These are phyloP conservation scores for Candida oleophila DNA, from an alignment of 805 yeast genomes.

Conservation along the genomic window DNA sequence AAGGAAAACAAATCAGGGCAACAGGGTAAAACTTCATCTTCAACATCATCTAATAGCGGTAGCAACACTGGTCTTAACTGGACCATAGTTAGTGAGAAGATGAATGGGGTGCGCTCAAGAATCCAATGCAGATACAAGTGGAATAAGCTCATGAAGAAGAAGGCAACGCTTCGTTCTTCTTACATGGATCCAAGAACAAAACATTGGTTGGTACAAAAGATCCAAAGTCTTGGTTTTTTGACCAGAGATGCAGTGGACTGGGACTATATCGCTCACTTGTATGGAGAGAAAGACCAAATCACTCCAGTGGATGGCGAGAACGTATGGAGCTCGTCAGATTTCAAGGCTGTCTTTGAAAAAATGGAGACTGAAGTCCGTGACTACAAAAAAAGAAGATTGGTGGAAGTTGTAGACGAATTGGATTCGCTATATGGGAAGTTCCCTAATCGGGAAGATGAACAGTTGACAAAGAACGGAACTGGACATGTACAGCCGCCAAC, in stretches of 20 bases:
- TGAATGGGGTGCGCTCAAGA: conserved; percentile 86
- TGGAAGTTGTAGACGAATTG: conserved; percentile 5
- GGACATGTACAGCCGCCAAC: neutral
- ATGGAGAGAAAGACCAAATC: conserved; percentile 15
- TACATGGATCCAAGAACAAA: conserved; percentile 33
- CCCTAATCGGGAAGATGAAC: neutral
- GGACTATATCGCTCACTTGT: conserved; percentile 29
- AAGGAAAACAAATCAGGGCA: conserved; percentile 14
- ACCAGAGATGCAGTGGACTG: conserved; percentile 32
- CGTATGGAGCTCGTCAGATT: conserved; percentile 60
- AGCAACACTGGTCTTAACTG: conserved; percentile 65
- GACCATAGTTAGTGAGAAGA: conserved; percentile 86
- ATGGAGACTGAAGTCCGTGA: conserved; percentile 55
- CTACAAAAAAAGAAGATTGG: conserved; percentile 10
- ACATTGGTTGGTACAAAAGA: conserved; percentile 35
- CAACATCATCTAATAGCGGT: conserved; percentile 10
- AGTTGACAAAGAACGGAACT: neutral
- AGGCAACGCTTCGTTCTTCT: conserved; percentile 32
- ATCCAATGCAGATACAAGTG: conserved; percentile 96
- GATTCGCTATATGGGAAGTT: neutral
- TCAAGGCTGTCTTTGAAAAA: conserved; percentile 59
- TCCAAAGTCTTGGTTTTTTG: conserved; percentile 25
- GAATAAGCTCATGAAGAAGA: conserved; percentile 74
- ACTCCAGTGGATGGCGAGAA: neutral
- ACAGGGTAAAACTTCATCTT: conserved; percentile 1